These are phyloP conservation scores for Barnettozyma hawaiiensis DNA, from an alignment of 1,139 yeast genomes.

Conservation along the genomic window DNA sequence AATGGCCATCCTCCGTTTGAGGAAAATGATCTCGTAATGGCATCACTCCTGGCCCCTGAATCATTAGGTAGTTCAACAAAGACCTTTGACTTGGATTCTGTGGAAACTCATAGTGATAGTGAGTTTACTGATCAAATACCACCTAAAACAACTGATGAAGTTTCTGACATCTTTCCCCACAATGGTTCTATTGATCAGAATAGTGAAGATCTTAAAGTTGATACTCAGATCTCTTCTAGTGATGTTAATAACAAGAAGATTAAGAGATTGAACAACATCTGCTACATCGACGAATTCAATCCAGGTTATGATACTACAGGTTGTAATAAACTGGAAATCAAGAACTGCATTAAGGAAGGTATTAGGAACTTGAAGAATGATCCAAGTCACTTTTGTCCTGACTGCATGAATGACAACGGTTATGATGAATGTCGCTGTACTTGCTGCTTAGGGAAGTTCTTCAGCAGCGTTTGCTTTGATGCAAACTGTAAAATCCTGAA, in stretches of 20 bases:
- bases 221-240: slow-evolving; percentile 5
- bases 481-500: slow-evolving; percentile 19
- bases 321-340: slow-evolving; percentile 20
- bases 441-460: slow-evolving; percentile 24
- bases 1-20: slow-evolving; percentile 11
- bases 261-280: slow-evolving; percentile 16
- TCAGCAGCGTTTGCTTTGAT: slow-evolving; percentile 24
- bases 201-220: neutral
- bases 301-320: slow-evolving; percentile 21
- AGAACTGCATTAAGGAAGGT: slow-evolving; percentile 21
- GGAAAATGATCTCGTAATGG: neutral
- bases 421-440: slow-evolving; percentile 27
- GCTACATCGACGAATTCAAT: slow-evolving; percentile 17
- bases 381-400: slow-evolving; percentile 24
- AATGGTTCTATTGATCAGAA: neutral
- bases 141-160: slow-evolving; percentile 5
- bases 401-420: slow-evolving; percentile 23
- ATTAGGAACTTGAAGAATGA: slow-evolving; percentile 18
- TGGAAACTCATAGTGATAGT: neutral
- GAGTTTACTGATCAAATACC: slow-evolving; percentile 5
- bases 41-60: neutral
- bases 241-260: slow-evolving; percentile 13
- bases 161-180: slow-evolving; percentile 3
- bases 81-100: neutral
- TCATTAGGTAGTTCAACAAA: neutral